Evolutionary conservation across 305 asterid species (phyloP).

Genomic region (Fraxinus ornus): DNA sequence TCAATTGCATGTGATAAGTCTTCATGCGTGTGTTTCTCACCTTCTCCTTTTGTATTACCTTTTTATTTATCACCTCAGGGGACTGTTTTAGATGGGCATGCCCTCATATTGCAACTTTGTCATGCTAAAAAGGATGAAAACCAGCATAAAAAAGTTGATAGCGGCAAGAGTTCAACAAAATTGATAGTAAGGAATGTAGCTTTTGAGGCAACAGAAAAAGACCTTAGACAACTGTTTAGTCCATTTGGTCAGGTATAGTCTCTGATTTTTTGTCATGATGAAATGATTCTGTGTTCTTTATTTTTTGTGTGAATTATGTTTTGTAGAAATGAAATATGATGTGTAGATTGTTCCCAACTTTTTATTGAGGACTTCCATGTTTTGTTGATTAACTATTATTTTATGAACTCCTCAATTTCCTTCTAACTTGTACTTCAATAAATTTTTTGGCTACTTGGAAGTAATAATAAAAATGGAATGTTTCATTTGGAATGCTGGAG

Average conservation of each 20-base stretch:
- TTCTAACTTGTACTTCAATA: background rate
- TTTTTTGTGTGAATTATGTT: background rate
- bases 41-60: slow-evolving; percentile 11
- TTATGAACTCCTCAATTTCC: background rate
- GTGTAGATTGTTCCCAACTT: background rate
- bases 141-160: slow-evolving; percentile 44
- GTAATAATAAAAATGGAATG: background rate
- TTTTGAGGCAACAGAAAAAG: slow-evolving; percentile 94
- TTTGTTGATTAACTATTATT: background rate
- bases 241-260: slow-evolving; percentile 83
- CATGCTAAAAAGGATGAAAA: slow-evolving; percentile 64
- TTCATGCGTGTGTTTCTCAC: slow-evolving; percentile 1
- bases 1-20: background rate
- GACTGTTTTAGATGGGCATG: slow-evolving; percentile 91
- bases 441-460: background rate
- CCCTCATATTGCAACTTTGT: slow-evolving; percentile 79
- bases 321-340: background rate
- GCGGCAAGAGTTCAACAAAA: slow-evolving; percentile 75
- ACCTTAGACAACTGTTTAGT: slow-evolving; percentile 73
- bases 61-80: slow-evolving; percentile 43
- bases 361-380: background rate
- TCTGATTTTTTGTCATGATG: background rate
- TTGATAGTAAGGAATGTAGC: slow-evolving; percentile 89
- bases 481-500: background rate
- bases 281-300: background rate